Evolutionary conservation across 1,139 yeast genomes (phyloP).

Genomic region (Lodderomyces oxycetoniae): DNA sequence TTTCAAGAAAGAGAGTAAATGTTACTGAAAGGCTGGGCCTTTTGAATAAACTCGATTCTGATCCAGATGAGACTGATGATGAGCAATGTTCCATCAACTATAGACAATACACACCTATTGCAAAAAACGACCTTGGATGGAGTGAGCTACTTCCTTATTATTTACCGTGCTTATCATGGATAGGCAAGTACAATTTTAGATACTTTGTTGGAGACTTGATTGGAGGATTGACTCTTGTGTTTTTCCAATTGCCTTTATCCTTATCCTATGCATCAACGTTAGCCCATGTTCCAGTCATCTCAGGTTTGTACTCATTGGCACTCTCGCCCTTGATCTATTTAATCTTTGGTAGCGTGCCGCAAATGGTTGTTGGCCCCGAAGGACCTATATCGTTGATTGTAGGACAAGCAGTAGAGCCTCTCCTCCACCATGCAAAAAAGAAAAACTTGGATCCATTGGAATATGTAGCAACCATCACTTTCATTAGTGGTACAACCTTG

Average conservation of each 20-base stretch:
- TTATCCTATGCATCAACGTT: conserved; percentile 85
- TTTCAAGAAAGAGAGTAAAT: conserved; percentile 30
- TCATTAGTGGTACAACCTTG: conserved; percentile 71
- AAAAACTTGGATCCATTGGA: conserved; percentile 53
- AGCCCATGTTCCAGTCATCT: conserved; percentile 85
- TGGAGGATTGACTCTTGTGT: conserved; percentile 85
- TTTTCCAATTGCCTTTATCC: conserved; percentile 87
- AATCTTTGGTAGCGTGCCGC: conserved; percentile 87
- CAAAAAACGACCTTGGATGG: conserved; percentile 25
- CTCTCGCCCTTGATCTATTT: conserved; percentile 80
- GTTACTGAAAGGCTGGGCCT: conserved; percentile 20
- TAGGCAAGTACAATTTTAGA: conserved; percentile 50
- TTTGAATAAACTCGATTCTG: conserved; percentile 14
- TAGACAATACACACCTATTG: conserved; percentile 23
- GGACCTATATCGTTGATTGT: conserved; percentile 88
- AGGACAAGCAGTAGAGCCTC: conserved; percentile 83
- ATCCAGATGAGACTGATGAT: conserved; percentile 6
- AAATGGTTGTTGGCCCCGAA: conserved; percentile 96
- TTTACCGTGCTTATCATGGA: conserved; percentile 78
- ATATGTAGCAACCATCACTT: conserved; percentile 67
- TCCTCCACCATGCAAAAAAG: conserved; percentile 46
- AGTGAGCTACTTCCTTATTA: conserved; percentile 54
- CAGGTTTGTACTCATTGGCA: conserved; percentile 79
- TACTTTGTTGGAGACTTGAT: conserved; percentile 68
- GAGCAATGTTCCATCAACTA: conserved; percentile 19